Conservation (phyloP, 2,329 filamentous ascomycete species). For the Fusarium sp. region DNA sequence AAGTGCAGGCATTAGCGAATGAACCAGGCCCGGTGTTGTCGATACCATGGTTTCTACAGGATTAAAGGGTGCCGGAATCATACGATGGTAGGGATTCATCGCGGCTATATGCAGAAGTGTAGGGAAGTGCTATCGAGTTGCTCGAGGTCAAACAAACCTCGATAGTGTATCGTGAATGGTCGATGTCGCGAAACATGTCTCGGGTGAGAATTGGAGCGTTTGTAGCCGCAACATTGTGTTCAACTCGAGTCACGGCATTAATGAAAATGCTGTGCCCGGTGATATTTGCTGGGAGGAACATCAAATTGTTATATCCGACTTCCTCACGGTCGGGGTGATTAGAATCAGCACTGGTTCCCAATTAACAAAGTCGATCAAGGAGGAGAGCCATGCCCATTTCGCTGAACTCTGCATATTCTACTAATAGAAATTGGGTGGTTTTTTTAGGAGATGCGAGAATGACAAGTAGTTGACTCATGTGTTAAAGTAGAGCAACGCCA, state of each 20-base stretch:
- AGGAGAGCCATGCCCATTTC: too few relatives aligned
- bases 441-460: accelerated
- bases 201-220: neutral
- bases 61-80: neutral
- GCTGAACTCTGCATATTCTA: too few relatives aligned
- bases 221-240: neutral
- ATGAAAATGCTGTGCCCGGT: neutral
- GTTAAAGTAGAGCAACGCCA: neutral
- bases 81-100: neutral
- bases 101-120: neutral
- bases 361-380: neutral
- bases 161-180: neutral
- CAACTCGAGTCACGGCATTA: neutral
- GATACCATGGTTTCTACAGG: neutral
- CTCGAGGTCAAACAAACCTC: neutral
- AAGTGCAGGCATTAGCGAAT: too few relatives aligned
- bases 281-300: neutral
- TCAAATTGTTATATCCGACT: neutral
- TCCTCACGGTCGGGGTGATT: neutral
- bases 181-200: neutral
- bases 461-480: neutral
- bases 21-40: neutral
- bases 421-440: neutral
- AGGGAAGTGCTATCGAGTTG: neutral
- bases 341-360: accelerated